Conservation (phyloP, 192 early-diverging fungal species). For the Paraglomus brasilianum region DNA sequence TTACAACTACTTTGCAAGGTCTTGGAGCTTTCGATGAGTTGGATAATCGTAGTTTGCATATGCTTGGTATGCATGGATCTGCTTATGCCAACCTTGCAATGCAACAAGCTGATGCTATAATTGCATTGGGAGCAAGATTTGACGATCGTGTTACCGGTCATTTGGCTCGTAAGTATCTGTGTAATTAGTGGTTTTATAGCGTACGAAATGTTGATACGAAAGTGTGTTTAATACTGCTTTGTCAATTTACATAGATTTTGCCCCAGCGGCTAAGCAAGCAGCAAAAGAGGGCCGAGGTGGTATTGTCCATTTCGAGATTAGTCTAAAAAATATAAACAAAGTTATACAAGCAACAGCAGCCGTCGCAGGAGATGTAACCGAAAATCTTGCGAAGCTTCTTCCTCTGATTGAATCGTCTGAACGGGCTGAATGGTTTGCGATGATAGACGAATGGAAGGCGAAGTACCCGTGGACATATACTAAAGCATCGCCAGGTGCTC, state of each 20-base stretch:
- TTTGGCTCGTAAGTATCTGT: slow-evolving; percentile 51
- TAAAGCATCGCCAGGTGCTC: slow-evolving; percentile 54
- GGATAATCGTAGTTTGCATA: slow-evolving; percentile 87
- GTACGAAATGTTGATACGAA: neutral
- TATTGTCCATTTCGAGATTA: slow-evolving; percentile 98
- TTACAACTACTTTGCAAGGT: slow-evolving; percentile 94
- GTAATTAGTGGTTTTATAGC: neutral
- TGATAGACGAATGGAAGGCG: slow-evolving; percentile 82
- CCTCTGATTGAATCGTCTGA: slow-evolving; percentile 69
- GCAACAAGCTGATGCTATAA: slow-evolving; percentile 92
- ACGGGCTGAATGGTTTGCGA: slow-evolving; percentile 84
- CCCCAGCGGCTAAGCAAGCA: slow-evolving; percentile 88
- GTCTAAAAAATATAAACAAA: slow-evolving; percentile 99
- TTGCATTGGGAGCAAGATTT: slow-evolving; percentile 95
- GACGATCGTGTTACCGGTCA: slow-evolving; percentile 98
- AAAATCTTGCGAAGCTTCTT: slow-evolving; percentile 79
- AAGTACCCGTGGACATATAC: slow-evolving; percentile 89
- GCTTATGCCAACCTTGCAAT: slow-evolving; percentile 98
- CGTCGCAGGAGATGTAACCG: slow-evolving; percentile 92
- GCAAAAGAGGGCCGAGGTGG: slow-evolving; percentile 86
- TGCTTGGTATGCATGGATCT: slow-evolving; percentile 99
- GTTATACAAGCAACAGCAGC: slow-evolving; percentile 87
- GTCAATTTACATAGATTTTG: slow-evolving; percentile 61
- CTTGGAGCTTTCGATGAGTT: slow-evolving; percentile 93
- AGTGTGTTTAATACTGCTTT: slow-evolving; percentile 11